Evolutionary conservation across 2,329 filamentous ascomycete genomes (phyloP).

Genomic region (Chrysosporium keratinophilum): DNA sequence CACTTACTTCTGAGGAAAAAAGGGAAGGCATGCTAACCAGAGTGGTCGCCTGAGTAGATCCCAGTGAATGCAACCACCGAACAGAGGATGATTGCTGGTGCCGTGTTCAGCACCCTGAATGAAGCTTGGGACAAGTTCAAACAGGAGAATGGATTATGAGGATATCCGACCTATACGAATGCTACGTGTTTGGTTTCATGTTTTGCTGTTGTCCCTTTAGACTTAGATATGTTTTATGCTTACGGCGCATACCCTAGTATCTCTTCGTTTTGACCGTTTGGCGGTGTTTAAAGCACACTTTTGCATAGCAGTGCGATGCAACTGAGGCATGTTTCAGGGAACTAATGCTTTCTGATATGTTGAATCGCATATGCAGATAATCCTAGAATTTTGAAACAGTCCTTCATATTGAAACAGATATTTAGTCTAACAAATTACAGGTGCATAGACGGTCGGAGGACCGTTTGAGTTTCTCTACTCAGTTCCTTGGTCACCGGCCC

Average conservation of each 20-base stretch:
- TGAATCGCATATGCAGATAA: too few species aligned
- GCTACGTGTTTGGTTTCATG: neutral
- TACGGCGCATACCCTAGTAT: too few species aligned
- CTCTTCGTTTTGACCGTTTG: neutral
- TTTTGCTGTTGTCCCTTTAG: neutral
- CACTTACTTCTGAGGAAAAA: neutral
- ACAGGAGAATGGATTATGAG: conserved; percentile 48
- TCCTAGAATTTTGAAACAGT: too few species aligned
- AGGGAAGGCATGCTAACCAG: conserved; percentile 11
- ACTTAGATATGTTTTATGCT: neutral
- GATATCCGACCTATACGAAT: neutral
- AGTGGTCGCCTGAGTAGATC: conserved; percentile 36
- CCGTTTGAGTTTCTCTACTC: neutral
- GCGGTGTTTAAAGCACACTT: neutral
- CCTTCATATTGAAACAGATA: too few species aligned
- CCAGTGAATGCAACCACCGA: conserved; percentile 55
- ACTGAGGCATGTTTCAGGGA: too few species aligned
- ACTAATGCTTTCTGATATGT: too few species aligned
- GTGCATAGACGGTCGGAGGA: too few species aligned
- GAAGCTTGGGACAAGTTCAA: conserved; percentile 62
- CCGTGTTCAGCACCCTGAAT: conserved; percentile 55
- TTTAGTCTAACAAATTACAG: too few species aligned
- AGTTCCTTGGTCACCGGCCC: conserved; percentile 2
- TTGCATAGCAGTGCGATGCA: neutral
- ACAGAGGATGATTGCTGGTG: conserved; percentile 56